A percentile compares a stretch with the other conserved stretches of the same genome.
phyloP scores from a whole-genome alignment of 192 early-diverging fungal species.

The Mortierella hygrophila region DNA sequence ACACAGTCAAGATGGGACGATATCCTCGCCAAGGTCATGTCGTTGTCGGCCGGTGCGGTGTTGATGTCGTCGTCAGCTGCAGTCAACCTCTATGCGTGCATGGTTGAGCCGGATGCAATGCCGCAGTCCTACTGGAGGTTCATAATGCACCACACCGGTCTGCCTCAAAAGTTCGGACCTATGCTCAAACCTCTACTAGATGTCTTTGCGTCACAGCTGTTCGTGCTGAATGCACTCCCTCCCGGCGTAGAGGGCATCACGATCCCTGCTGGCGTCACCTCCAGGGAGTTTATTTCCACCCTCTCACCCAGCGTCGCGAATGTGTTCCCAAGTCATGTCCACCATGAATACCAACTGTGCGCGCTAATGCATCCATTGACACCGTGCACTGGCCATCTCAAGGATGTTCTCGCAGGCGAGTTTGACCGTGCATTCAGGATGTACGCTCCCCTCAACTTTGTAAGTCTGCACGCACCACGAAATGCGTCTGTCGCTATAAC shows the following conservation, averaged over 20 bases:
- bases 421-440: conserved; percentile 69
- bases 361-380: conserved; percentile 73
- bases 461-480: conserved; percentile 28
- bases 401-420: conserved; percentile 56
- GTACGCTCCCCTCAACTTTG: conserved; percentile 73
- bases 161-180: conserved; percentile 56
- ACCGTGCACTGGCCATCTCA: conserved; percentile 58
- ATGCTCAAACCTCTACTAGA: conserved; percentile 58
- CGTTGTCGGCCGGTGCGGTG: conserved; percentile 50
- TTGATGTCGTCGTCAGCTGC: conserved; percentile 64
- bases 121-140: conserved; percentile 70
- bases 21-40: conserved; percentile 56
- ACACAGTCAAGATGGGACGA: conserved; percentile 59
- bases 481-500: not conserved
- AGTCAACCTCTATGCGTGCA: conserved; percentile 63
- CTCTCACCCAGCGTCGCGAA: conserved; percentile 65
- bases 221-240: conserved; percentile 33
- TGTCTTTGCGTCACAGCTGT: conserved; percentile 35
- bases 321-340: conserved; percentile 55
- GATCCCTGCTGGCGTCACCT: conserved; percentile 64
- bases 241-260: conserved; percentile 32
- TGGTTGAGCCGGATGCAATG: conserved; percentile 68
- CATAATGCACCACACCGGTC: conserved; percentile 61
- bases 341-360: conserved; percentile 69
- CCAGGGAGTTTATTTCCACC: conserved; percentile 66